Evolutionary conservation across 805 yeast genomes (phyloP).

Genomic region (Nakazawaea holstii): DNA sequence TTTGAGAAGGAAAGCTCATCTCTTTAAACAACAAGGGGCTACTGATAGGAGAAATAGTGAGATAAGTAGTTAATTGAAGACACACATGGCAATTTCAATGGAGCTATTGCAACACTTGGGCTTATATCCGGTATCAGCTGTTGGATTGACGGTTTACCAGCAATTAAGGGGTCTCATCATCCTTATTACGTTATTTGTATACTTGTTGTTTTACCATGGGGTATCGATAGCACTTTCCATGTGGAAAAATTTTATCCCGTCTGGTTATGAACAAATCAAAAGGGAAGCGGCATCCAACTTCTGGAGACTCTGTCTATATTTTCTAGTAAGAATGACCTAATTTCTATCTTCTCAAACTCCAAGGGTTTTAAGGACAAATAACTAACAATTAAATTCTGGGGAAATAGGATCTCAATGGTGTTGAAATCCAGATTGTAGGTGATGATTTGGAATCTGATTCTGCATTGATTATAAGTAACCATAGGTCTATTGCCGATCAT

Average conservation of each 20-base stretch:
- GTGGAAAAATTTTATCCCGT: conserved; percentile 10
- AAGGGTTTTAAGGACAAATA: too few species aligned
- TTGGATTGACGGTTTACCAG: conserved; percentile 13
- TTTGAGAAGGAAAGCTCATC: neutral
- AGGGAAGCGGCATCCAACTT: conserved; percentile 18
- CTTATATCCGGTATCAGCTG: conserved; percentile 15
- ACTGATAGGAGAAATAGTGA: too few species aligned
- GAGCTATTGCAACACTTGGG: conserved; percentile 31
- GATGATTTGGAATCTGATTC: conserved; percentile 34
- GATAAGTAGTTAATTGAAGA: too few species aligned
- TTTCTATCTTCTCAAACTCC: neutral
- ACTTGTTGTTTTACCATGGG: conserved; percentile 19
- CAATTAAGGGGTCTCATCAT: conserved; percentile 18
- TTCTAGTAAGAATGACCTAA: conserved; percentile 21
- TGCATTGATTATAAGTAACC: conserved; percentile 41
- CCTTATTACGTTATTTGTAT: conserved; percentile 15
- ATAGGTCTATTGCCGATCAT: conserved; percentile 64
- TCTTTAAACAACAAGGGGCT: neutral
- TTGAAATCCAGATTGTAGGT: conserved; percentile 35
- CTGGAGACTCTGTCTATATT: conserved; percentile 27
- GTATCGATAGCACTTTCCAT: conserved; percentile 16
- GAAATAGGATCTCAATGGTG: conserved; percentile 29
- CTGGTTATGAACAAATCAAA: conserved; percentile 19
- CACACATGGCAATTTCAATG: conserved; percentile 13
- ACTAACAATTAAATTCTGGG: neutral